Evolutionary conservation across 1,284 basidiomycete species (phyloP).

Genomic region (Leccinum pachyderme): DNA sequence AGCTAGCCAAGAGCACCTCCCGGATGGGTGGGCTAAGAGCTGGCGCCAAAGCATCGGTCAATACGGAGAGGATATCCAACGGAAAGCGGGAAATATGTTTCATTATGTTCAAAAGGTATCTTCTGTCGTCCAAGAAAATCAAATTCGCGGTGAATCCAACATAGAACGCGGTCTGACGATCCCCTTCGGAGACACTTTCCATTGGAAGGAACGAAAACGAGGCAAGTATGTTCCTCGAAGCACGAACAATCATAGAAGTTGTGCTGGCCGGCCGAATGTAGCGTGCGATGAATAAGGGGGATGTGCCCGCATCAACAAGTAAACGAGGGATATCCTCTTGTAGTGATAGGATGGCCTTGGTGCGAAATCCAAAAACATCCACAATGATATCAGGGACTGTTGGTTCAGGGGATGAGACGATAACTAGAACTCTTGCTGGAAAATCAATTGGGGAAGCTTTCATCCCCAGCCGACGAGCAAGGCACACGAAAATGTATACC

Average conservation of each 20-base stretch:
- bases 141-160: constrained; percentile 32
- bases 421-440: constrained; percentile 51
- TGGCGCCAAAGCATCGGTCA: constrained; percentile 28
- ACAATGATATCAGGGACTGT: constrained; percentile 40
- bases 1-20: constrained; percentile 24
- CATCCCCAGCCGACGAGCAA: constrained; percentile 52
- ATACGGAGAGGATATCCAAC: constrained; percentile 29
- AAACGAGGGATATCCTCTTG: constrained; percentile 34
- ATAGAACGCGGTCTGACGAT: constrained; percentile 33
- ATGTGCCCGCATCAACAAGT: constrained; percentile 30
- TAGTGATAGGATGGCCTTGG: constrained; percentile 35
- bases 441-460: constrained; percentile 53
- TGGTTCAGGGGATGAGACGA: constrained; percentile 40
- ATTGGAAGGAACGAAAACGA: constrained; percentile 27
- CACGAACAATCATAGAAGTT: constrained; percentile 41
- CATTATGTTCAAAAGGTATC: constrained; percentile 31
- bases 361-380: constrained; percentile 44
- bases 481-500: constrained; percentile 55
- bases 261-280: constrained; percentile 36
- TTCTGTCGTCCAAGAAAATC: constrained; percentile 30
- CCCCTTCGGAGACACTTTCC: constrained; percentile 23
- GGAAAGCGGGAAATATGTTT: constrained; percentile 32
- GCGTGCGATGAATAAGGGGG: constrained; percentile 16
- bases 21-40: constrained; percentile 22
- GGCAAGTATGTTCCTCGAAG: constrained; percentile 40